Conservation (phyloP, 2,329 filamentous ascomycete genomes). For the Pyricularia sp. region DNA sequence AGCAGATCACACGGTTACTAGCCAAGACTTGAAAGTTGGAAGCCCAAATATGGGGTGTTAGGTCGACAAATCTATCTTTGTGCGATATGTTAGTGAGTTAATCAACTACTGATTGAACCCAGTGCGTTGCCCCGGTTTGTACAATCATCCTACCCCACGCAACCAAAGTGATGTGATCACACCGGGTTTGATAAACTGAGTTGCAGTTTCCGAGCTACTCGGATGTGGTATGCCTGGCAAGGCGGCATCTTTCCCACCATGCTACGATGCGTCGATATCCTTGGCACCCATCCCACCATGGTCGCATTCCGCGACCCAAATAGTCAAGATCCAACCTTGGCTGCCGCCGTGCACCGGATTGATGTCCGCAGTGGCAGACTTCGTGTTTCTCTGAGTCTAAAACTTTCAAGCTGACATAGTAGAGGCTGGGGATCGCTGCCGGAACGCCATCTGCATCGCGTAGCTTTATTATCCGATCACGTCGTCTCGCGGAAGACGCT, state of each 20-base stretch:
- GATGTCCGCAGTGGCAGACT: no score
- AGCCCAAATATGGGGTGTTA: background rate
- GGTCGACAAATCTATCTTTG: background rate
- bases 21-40: background rate
- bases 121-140: background rate
- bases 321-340: background rate
- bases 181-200: background rate
- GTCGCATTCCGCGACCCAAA: background rate
- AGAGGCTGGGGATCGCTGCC: background rate
- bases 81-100: background rate
- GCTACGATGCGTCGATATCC: background rate
- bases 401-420: no score
- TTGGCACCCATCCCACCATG: background rate
- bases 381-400: no score
- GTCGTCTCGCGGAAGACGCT: background rate
- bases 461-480: background rate
- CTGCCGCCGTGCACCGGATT: background rate
- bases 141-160: background rate
- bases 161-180: background rate
- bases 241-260: background rate
- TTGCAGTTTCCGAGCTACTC: background rate
- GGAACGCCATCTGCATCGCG: background rate
- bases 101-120: background rate
- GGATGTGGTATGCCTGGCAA: background rate
- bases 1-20: background rate